Evolutionary conservation across 768 basidiomycete species (phyloP), one percentile per base, ranked within the genome.

Genomic region (Sporobolomyces pararoseus): DNA sequence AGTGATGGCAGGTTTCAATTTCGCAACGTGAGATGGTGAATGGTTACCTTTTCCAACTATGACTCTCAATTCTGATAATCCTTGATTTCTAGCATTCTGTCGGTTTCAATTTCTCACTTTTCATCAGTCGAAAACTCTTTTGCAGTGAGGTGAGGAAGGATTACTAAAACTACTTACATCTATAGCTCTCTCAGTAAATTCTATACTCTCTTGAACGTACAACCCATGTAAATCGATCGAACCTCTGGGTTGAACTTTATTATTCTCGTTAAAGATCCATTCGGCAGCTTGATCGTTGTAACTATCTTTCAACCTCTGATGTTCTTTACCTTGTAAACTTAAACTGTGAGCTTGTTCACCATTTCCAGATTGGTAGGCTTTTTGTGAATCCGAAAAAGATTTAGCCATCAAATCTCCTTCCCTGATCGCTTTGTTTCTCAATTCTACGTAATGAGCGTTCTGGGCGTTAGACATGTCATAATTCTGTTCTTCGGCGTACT

Each of bases 1-100:
- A 78, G 91, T 88, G 58, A 98, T 87, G 9, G 93, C 94, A 37
- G 94, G 95, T 77, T 89, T 92, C 76, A 97, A 84, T 81, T 95
- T 98, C 0, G 90, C 89, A 9, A 85, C 83, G 53, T 88, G 87
- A 4, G 84, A 84, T 32, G 83, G 80, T 23, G 89, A 91, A 79
- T 98, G 95, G 34, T 92, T 44, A 55, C 72, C 75, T 60, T 79
- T 78, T 50, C 93, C 92, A 65, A 95, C 92, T 72, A 98, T 95
- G 66, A 97, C 80, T 66, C 85, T 83, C 9, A 97, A 77, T 75
- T 90, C 84, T 7, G 81, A 73, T 66, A 88, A 84, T 4, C 89
- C 89, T 37, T 83, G 80, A 35, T 78, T 79, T 64, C 86, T 87
- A 19, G 89, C 91, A 39, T 84, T 80, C 76, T 85, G 46, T 23